Evolutionary conservation across 306 rosid genomes (phyloP).

Genomic region (Citrullus mucosospermus): DNA sequence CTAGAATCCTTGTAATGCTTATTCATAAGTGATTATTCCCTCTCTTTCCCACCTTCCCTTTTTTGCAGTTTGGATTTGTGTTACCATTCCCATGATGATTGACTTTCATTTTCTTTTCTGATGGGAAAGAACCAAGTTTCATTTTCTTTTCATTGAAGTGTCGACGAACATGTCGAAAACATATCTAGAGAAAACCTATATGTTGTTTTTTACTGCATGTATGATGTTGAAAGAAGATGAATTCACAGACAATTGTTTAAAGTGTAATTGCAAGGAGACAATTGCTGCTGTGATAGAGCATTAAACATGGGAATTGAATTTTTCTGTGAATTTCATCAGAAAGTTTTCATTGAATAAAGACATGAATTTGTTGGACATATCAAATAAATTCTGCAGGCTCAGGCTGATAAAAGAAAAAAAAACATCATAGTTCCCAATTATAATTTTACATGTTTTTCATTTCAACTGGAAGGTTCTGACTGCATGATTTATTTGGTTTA

Average conservation of each 20-base stretch:
- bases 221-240: not conserved
- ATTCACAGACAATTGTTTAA: not conserved
- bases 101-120: not conserved
- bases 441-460: not conserved
- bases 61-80: not conserved
- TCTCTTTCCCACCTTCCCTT: not conserved
- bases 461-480: not conserved
- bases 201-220: not conserved
- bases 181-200: not conserved
- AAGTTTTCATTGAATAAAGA: not conserved
- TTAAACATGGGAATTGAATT: not conserved
- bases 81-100: not conserved
- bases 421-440: not conserved
- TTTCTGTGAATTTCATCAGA: not conserved
- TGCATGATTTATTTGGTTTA: not conserved
- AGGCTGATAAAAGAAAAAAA: not conserved
- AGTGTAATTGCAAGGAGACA: not conserved
- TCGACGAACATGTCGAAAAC: not conserved
- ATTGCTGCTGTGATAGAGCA: not conserved
- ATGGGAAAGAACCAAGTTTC: not conserved
- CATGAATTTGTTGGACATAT: not conserved
- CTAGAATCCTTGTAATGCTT: not conserved
- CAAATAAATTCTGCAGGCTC: not conserved
- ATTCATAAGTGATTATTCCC: not conserved
- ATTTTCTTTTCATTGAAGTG: not conserved